Evolutionary conservation across 1,284 basidiomycete genomes (phyloP), one percentile per base, ranked within the genome.

Genomic region (Malassezia arunalokei): DNA sequence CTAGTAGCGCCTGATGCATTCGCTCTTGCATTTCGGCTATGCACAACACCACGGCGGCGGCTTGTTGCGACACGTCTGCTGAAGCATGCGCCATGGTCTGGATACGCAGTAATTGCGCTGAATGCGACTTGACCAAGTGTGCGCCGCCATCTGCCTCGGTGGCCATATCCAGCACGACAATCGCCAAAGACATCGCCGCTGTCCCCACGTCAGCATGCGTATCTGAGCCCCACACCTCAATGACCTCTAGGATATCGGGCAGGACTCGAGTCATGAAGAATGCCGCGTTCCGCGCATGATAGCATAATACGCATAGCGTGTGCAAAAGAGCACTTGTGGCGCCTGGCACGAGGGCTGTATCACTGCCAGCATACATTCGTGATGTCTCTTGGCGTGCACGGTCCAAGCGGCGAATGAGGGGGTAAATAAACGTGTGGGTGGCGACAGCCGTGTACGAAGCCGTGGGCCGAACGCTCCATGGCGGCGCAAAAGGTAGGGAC

Each of bases 381-480:
- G 35, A 35, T 3, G 28, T 32, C 27, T 35, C n/a, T 29, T 29
- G 46, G 27, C n/a, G 31, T 9, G 42, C 42, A 11, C 37, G 42
- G 17, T 32, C 35, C 9, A 40, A 43, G 6, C 48, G 53, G 12
- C 32, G 35, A 14, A 50, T 9, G 30, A 55, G 45, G 4, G 53
- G 53, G 14, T 28, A 40, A n/a, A 55, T 5, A n/a, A 55, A 55
- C 7, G 33, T 8, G 9, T 14, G 6, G 12, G 40, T 20, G 6
- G 53, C 53, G 15, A 31, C 48, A 8, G 8, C 8, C 7, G 41
- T 42, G 15, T 37, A 55, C 9, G 42, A 11, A 5, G 45, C 47
- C 24, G 50, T 81, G 75, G 1, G 82, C 65, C 1, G 82, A 29
- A 54, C 43, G 20, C 43, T 37, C 44, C 44, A 47, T 3, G 44